Base-by-base conservation (phyloP, 805 yeast genomes). In the Peterozyma toletana region DNA sequence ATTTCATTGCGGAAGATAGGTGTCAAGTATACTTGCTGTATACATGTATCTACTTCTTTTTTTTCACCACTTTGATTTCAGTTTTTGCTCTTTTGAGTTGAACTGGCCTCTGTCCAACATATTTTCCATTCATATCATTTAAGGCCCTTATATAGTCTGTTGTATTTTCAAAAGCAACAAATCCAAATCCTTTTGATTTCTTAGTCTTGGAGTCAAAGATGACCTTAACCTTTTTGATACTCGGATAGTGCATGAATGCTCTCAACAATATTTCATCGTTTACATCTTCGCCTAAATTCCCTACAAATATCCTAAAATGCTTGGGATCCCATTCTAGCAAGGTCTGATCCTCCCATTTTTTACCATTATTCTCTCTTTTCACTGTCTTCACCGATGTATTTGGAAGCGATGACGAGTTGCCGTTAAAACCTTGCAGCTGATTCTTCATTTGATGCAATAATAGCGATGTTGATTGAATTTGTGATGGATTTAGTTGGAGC, bases 111-210 rank as follows among this genome's bases (percentile, higher is more conserved):
- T 70, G 75, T 1, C 93, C 95, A 39, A 86, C 71, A 51, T 81
- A 83, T 54, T 83, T 82, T 21, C 87, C 86, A 55, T 85, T 81
- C 80, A 83, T 74, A 53, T 81, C 86, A 55, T 78, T 80, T 60
- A 81, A 85, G 2, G 90, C 88, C 41, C 66, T 62, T 43, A 85
- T 65, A 52, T 82, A 85, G 54, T 85, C 91, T 16, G 78, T 77
- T 0, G 90, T 61, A 47, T 71, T 72, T 2, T 63, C 66, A 57
- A 86, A 85, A 5, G 86, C 78, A 11, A 85, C 83, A 58, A 85
- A 86, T 7, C 89, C 95, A 56, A 66, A 86, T 3, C 95, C 93
- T 55, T 76, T 80, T 46, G 71, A 70, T 48, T 68, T 71, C 9
- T 64, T 67, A 0, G 73, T 64, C 30, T 59, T 61, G 17, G 59